Base-by-base conservation (phyloP, 306 rosid genomes). In the Glycine soja region DNA sequence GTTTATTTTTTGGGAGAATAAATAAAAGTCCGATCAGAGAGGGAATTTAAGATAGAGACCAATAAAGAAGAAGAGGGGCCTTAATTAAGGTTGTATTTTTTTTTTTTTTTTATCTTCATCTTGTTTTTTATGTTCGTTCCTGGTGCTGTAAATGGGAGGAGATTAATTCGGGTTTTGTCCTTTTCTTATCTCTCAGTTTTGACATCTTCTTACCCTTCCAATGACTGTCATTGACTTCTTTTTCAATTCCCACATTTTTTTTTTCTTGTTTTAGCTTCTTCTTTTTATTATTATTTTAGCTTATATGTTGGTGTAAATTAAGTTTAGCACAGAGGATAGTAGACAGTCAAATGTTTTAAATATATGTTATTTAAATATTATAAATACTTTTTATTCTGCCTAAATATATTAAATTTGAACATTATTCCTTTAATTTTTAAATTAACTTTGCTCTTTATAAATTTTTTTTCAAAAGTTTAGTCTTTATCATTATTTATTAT, bases 61-160 rank as follows among this genome's bases (percentile, higher is more conserved):
- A 90, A 79, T 42, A 86, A 80, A 43, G 34, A 15, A 62, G 47
- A 70, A 24, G 53, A 72, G 76, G 51, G 81, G 81, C 84, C 85
- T 80, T 58, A 76, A 83, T 75, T 85, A 71, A 77, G 68, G 82
- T 80, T 80, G 80, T 85, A 47, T 16, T 76, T 81, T 63, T 50
- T 45, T 40, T 81, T 63, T 36, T 45, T 51, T 47, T 12, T n/a
- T 11, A 24, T 24, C 30, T 24, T 24, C 30, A 24, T 68, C 63
- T 72, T 43, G 9, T 71, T 80, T 10, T 59, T 24, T 38, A 12
- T 1, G 12, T 65, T 65, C 63, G 76, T 72, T 84, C 64, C 16
- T 71, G 87, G 72, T 84, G 73, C 81, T 85, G 89, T 91, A 84
- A 75, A 78, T 87, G 85, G 52, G 84, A 84, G 80, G 81, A 72